phyloP scores from a whole-genome alignment of 1,139 yeast species.

The Yarrowia galli region DNA sequence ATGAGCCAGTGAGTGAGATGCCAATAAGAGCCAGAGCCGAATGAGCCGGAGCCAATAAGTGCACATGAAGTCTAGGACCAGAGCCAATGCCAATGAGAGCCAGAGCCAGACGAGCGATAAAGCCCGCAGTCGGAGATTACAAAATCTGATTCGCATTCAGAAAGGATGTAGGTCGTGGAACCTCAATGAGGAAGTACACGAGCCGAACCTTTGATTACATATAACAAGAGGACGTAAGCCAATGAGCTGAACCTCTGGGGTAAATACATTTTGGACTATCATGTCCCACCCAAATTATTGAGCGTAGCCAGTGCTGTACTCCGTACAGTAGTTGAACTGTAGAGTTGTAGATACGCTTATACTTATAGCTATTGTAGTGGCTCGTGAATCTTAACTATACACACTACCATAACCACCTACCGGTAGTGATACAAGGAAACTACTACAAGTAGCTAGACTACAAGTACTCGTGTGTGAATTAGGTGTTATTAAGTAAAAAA shows the following conservation, averaged over 20 bases:
- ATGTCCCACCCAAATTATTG: constrained; percentile 1
- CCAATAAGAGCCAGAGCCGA: constrained; percentile 1
- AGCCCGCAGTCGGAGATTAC: constrained; percentile 7
- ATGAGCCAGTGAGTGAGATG: not conserved
- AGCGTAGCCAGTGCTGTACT: not conserved
- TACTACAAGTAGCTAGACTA: too few relatives aligned
- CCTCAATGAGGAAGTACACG: not conserved
- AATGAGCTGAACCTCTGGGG: constrained; percentile 18
- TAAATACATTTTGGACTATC: not conserved
- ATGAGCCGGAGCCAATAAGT: not conserved
- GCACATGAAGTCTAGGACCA: not conserved
- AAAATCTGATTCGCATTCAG: constrained; percentile 13
- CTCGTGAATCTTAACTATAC: too few relatives aligned
- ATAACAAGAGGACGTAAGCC: constrained; percentile 5
- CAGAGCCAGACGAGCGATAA: not conserved
- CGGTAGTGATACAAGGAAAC: too few relatives aligned
- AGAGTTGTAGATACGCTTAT: too few relatives aligned
- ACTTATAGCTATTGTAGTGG: too few relatives aligned
- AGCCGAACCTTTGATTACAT: constrained; percentile 4
- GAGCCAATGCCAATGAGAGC: not conserved
- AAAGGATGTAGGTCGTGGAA: constrained; percentile 10
- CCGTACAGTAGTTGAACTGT: too few relatives aligned
- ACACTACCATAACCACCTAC: too few relatives aligned
- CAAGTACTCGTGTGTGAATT: too few relatives aligned
- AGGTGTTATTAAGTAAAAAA: not conserved